A percentile compares a stretch with the other conserved stretches of the same genome.
These are phyloP conservation scores for Colletotrichum scovillei DNA, from an alignment of 2,329 filamentous ascomycete species.

Conservation along the genomic window DNA sequence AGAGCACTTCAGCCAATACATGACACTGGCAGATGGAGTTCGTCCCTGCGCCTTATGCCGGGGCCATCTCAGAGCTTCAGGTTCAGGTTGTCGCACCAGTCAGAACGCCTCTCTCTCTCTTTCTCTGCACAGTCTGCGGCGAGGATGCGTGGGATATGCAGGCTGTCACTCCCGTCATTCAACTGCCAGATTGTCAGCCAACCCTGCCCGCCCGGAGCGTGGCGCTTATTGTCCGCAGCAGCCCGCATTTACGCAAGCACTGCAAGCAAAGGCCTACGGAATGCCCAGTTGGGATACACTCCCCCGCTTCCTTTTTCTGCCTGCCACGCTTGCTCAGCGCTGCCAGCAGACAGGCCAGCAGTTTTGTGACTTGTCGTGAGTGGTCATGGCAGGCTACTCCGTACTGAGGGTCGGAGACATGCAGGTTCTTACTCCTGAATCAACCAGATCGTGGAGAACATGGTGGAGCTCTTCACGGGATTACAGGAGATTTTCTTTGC, in stretches of 20 bases:
- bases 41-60: neutral
- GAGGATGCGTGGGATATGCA: neutral
- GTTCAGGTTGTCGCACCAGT: slow-evolving; percentile 26
- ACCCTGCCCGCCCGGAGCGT: neutral
- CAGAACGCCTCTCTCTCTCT: slow-evolving; percentile 1
- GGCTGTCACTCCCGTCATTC: neutral
- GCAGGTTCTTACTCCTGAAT: neutral
- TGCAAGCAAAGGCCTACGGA: too few species aligned
- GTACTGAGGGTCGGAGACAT: neutral
- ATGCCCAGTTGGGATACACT: neutral
- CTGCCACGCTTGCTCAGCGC: neutral
- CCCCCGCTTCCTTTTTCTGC: neutral
- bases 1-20: neutral
- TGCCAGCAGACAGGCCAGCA: neutral
- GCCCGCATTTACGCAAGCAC: too few species aligned
- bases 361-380: too few species aligned
- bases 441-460: neutral
- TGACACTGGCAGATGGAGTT: neutral
- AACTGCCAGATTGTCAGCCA: neutral
- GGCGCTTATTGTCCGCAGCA: neutral
- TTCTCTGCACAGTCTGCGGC: neutral
- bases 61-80: neutral
- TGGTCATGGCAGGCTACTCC: neutral
- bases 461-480: neutral
- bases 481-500: neutral